These are phyloP conservation scores for Lophiotrema nucula DNA, from an alignment of 495 filamentous ascomycete species.

Conservation along the genomic window DNA sequence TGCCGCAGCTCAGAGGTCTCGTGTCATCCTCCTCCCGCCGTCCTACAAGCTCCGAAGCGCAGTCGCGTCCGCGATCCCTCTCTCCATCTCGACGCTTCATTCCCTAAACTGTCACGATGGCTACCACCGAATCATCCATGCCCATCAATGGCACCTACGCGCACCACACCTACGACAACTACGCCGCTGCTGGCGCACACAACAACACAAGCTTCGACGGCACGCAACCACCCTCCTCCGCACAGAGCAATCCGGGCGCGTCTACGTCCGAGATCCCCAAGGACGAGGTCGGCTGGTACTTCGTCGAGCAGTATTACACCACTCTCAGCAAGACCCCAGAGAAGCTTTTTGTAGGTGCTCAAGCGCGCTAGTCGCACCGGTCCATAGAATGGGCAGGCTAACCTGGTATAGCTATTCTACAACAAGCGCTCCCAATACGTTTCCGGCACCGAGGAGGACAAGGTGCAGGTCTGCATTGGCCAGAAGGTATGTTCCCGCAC, in stretches of 20 bases:
- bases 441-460: slow-evolving; percentile 71
- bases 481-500: slow-evolving; percentile 62
- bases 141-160: slow-evolving; percentile 47
- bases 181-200: slow-evolving; percentile 32
- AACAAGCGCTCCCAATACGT: slow-evolving; percentile 50
- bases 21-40: background rate
- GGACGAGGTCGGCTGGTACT: slow-evolving; percentile 97
- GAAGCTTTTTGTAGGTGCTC: slow-evolving; percentile 74
- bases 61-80: background rate
- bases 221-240: slow-evolving; percentile 14
- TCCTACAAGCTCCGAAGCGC: background rate
- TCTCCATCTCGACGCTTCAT: background rate
- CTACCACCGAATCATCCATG: slow-evolving; percentile 39
- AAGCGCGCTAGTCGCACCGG: too few species aligned
- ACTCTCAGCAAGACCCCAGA: slow-evolving; percentile 91
- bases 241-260: slow-evolving; percentile 7
- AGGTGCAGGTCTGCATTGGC: slow-evolving; percentile 77
- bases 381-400: too few species aligned
- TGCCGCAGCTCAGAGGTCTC: background rate
- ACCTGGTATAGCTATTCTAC: slow-evolving; percentile 46
- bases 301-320: slow-evolving; percentile 98
- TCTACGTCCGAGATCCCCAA: slow-evolving; percentile 49
- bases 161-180: slow-evolving; percentile 35
- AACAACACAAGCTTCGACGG: slow-evolving; percentile 27
- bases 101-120: slow-evolving; percentile 41